Evolutionary conservation across 306 rosid species (phyloP).

Genomic region (Amphicarpaea edgeworthii): DNA sequence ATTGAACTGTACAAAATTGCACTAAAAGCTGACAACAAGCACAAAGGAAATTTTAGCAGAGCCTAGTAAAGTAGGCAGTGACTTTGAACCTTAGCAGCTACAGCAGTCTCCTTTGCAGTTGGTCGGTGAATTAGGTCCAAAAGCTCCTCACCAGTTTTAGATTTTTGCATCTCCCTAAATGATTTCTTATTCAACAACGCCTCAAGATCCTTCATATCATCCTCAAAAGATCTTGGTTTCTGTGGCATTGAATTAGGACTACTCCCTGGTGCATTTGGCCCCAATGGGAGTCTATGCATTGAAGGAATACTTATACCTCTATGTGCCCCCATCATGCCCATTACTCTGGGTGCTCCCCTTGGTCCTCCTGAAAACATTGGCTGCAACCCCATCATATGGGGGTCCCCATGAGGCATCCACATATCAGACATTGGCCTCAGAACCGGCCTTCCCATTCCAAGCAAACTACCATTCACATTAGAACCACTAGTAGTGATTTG

Average conservation of each 20-base stretch:
- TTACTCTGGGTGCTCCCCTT: constrained; percentile 67
- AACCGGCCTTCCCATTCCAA: constrained; percentile 68
- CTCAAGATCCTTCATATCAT: constrained; percentile 89
- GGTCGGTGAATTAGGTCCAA: constrained; percentile 96
- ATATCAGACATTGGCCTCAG: constrained; percentile 70
- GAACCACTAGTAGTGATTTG: constrained; percentile 44
- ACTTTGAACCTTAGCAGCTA: constrained; percentile 85
- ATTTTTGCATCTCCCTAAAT: constrained; percentile 79
- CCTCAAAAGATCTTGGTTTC: constrained; percentile 72
- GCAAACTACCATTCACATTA: constrained; percentile 63
- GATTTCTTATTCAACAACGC: constrained; percentile 92
- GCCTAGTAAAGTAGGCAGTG: constrained; percentile 23
- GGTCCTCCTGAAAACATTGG: constrained; percentile 73
- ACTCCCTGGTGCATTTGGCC: constrained; percentile 58
- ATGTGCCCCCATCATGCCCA: constrained; percentile 72
- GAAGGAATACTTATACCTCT: constrained; percentile 74
- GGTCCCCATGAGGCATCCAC: constrained; percentile 83
- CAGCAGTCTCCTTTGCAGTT: constrained; percentile 93
- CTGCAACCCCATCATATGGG: constrained; percentile 60
- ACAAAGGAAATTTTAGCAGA: constrained; percentile 11
- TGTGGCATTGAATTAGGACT: constrained; percentile 58
- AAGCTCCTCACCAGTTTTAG: constrained; percentile 95
- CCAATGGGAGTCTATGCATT: constrained; percentile 72
- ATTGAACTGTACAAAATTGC: constrained; percentile 1
- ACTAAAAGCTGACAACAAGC: constrained; percentile 19